Conservation (phyloP, 805 yeast genomes). For the Cyberlindnera veronae region DNA sequence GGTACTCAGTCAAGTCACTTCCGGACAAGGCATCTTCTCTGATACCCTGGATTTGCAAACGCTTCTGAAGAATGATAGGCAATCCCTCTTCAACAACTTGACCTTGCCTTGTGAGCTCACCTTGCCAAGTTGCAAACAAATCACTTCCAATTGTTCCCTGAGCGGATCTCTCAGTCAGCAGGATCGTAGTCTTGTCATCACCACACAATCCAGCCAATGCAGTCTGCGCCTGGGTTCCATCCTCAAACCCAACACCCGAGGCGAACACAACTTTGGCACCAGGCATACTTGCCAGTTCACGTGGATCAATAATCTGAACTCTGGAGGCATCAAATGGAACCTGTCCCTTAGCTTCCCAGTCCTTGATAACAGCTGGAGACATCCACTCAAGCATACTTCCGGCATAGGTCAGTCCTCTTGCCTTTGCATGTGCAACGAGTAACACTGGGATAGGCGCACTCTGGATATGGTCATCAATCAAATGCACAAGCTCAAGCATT, state of each 20-base stretch:
- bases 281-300: slow-evolving; percentile 48
- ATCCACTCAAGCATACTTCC: slow-evolving; percentile 94
- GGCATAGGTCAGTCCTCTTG: slow-evolving; percentile 75
- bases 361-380: slow-evolving; percentile 79
- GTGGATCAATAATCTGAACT: slow-evolving; percentile 54
- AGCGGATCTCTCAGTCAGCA: slow-evolving; percentile 67
- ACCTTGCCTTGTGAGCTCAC: slow-evolving; percentile 30
- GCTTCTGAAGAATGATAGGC: slow-evolving; percentile 50
- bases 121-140: slow-evolving; percentile 53
- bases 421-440: slow-evolving; percentile 73
- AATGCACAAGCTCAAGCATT: slow-evolving; percentile 70
- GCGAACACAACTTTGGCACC: slow-evolving; percentile 82
- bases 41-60: slow-evolving; percentile 36
- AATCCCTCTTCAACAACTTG: slow-evolving; percentile 56
- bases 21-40: slow-evolving; percentile 50
- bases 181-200: slow-evolving; percentile 62
- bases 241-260: slow-evolving; percentile 60
- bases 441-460: slow-evolving; percentile 59
- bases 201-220: slow-evolving; percentile 54
- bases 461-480: slow-evolving; percentile 63
- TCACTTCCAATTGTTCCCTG: slow-evolving; percentile 45
- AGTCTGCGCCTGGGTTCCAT: slow-evolving; percentile 58
- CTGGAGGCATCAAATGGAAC: slow-evolving; percentile 76
- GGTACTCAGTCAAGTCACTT: slow-evolving; percentile 47
- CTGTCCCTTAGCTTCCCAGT: slow-evolving; percentile 72